These are phyloP conservation scores for Xylaria acuta DNA, from an alignment of 495 filamentous ascomycete genomes.

Conservation along the genomic window DNA sequence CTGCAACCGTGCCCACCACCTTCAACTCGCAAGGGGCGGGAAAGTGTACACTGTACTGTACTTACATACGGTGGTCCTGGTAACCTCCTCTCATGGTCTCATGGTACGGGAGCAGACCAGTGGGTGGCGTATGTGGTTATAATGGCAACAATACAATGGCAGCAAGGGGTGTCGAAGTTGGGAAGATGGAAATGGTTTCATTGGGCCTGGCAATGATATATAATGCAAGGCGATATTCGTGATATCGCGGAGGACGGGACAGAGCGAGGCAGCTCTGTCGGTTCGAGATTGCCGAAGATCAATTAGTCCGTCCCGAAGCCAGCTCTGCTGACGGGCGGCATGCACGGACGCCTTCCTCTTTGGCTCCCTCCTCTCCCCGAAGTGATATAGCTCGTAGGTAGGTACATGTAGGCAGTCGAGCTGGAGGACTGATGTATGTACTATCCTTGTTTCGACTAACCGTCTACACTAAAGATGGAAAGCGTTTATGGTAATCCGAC, in stretches of 20 bases:
- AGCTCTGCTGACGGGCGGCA: background rate
- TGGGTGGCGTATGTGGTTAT: conserved; percentile 6
- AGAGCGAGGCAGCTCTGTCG: background rate
- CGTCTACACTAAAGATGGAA: background rate
- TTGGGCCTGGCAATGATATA: background rate
- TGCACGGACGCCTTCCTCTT: conserved; percentile 11
- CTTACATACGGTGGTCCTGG: conserved; percentile 25
- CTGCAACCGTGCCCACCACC: conserved; percentile 20
- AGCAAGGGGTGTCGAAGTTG: background rate
- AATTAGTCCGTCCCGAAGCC: conserved; percentile 1
- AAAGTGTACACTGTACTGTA: conserved; percentile 12
- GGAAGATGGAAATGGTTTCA: background rate
- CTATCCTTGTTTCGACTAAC: background rate
- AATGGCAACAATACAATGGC: no score
- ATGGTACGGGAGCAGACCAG: conserved; percentile 12
- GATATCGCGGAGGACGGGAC: conserved; percentile 4
- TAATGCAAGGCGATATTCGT: background rate
- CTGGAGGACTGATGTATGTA: background rate
- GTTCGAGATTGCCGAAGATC: conserved; percentile 11
- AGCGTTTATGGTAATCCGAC: background rate
- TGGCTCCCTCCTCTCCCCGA: background rate
- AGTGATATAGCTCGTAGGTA: background rate
- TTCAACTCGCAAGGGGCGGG: conserved; percentile 7
- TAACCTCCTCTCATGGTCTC: conserved; percentile 22
- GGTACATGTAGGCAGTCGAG: background rate